Conservation (phyloP, 345 rosid species). For the Mercurialis annua region DNA sequence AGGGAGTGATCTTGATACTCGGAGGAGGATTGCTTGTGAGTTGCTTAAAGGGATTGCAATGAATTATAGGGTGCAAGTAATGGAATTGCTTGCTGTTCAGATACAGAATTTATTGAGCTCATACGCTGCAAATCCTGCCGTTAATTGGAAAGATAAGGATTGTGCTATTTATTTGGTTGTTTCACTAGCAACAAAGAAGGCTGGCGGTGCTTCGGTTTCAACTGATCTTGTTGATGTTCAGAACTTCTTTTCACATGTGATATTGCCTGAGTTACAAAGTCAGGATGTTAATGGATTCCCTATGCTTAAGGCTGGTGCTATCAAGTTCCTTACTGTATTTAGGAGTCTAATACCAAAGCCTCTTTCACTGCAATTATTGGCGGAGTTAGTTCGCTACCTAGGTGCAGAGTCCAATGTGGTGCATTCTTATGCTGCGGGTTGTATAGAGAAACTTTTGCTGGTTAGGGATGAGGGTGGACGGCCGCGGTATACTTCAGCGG, state of each 20-base stretch:
- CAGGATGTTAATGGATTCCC: slow-evolving; percentile 73
- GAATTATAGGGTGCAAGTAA: slow-evolving; percentile 71
- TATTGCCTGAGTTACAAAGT: slow-evolving; percentile 81
- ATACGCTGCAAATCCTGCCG: slow-evolving; percentile 61
- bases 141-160: slow-evolving; percentile 94
- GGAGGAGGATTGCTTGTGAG: slow-evolving; percentile 98
- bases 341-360: slow-evolving; percentile 68
- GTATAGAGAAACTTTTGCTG: slow-evolving; percentile 87
- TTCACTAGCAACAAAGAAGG: slow-evolving; percentile 81
- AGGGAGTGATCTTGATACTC: slow-evolving; percentile 95
- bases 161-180: slow-evolving; percentile 93
- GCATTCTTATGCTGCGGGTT: slow-evolving; percentile 96
- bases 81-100: slow-evolving; percentile 62
- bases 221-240: slow-evolving; percentile 87
- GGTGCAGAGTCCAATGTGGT: slow-evolving; percentile 82
- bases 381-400: slow-evolving; percentile 71
- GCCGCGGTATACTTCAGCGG: slow-evolving; percentile 60
- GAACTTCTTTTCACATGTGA: slow-evolving; percentile 66
- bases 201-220: slow-evolving; percentile 73
- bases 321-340: slow-evolving; percentile 83
- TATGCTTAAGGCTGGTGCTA: slow-evolving; percentile 93
- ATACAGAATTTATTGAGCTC: slow-evolving; percentile 67
- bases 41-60: slow-evolving; percentile 89
- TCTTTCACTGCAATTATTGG: slow-evolving; percentile 61
- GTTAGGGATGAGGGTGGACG: slow-evolving; percentile 90